phyloP scores from a whole-genome alignment of 345 rosid species.

The Isatis tinctoria region DNA sequence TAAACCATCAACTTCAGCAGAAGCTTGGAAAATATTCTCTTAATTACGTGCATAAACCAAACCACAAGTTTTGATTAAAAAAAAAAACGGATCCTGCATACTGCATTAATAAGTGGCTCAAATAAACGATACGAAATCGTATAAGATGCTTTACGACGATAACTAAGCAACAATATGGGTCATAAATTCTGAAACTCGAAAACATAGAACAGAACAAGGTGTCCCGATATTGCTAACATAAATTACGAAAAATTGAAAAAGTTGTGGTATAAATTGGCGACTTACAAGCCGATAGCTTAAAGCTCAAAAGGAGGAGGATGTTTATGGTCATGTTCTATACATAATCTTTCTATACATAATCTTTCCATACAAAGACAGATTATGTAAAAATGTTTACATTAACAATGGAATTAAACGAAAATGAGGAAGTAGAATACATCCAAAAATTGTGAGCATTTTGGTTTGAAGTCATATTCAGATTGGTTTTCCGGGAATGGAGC shows the following conservation, averaged over 20 bases:
- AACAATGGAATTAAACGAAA: neutral
- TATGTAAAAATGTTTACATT: neutral
- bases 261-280: too few relatives aligned
- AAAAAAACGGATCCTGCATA: too few relatives aligned
- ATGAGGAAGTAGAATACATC: neutral
- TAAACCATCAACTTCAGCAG: neutral
- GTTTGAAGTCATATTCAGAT: neutral
- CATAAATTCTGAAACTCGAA: neutral
- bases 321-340: too few relatives aligned
- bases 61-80: neutral
- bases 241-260: too few relatives aligned
- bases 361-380: too few relatives aligned
- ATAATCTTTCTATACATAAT: too few relatives aligned
- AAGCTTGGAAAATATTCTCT: neutral
- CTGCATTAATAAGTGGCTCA: neutral
- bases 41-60: neutral
- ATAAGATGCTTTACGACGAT: conserved; percentile 1
- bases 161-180: neutral
- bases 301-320: too few relatives aligned
- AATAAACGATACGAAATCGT: neutral
- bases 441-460: neutral
- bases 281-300: too few relatives aligned
- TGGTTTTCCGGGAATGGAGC: neutral
- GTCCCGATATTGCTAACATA: too few relatives aligned
- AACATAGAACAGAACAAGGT: neutral